Percentiles rank a stretch among this genome's conserved stretches.
These are phyloP conservation scores for Trypanosoma brucei DNA, from an alignment of 208 protist species.

Conservation along the genomic window DNA sequence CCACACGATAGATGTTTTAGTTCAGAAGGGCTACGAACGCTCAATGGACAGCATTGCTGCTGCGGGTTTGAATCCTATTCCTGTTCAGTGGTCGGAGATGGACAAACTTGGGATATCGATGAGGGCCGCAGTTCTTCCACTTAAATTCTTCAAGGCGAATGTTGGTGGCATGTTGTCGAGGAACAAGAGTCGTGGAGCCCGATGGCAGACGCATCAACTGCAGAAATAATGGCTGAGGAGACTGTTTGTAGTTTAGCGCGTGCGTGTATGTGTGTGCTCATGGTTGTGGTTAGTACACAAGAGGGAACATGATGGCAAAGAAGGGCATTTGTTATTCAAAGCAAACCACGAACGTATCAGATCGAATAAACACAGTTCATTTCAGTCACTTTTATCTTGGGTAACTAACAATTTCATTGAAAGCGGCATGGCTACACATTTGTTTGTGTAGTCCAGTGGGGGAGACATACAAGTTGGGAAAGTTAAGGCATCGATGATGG, in stretches of 20 bases:
- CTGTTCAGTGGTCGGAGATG: slow-evolving; percentile 92
- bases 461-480: no score
- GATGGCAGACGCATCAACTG: slow-evolving; percentile 74
- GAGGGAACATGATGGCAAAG: no score
- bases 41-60: slow-evolving; percentile 87
- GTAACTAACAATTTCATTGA: no score
- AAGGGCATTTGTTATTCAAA: no score
- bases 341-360: no score
- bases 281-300: slow-evolving; percentile 2
- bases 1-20: slow-evolving; percentile 72
- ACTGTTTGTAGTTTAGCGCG: not conserved
- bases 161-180: slow-evolving; percentile 52
- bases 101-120: slow-evolving; percentile 91
- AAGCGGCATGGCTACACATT: no score
- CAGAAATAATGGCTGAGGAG: slow-evolving; percentile 19
- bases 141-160: slow-evolving; percentile 79
- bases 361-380: no score
- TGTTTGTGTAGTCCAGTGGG: no score
- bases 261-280: not conserved
- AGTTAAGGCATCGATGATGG: no score
- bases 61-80: slow-evolving; percentile 83
- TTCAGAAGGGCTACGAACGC: slow-evolving; percentile 87
- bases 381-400: no score
- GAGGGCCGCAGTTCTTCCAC: slow-evolving; percentile 71
- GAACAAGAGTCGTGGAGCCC: slow-evolving; percentile 33